Evolutionary conservation across 345 rosid genomes (phyloP), one percentile per base, ranked within the genome.

Genomic region (Psidium friedrichsthalianum): DNA sequence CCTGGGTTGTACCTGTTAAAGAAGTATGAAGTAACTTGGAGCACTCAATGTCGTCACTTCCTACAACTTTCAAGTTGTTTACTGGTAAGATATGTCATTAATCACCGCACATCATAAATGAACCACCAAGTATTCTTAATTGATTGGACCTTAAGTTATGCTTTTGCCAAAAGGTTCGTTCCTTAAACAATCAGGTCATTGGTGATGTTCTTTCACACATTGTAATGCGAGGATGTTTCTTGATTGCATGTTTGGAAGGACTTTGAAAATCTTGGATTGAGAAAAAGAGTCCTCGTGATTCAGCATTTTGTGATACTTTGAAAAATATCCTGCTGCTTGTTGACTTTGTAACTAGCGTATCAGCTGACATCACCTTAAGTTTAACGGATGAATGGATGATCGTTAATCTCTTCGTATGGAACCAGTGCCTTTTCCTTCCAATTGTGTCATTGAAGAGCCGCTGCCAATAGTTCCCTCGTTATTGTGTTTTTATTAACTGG

Each of bases 11-110:
- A 97, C 94, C 87, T 95, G 74, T 95, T 96, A 5, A 95, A 93
- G 90, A 97, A 97, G 91, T 93, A 96, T 15, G 95, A 96, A 51
- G 86, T 97, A 88, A 94, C 98, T 88, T 91, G 92, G 93, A 97
- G 98, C 83, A 93, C 94, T 64, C 99, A 97, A 86, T 96, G 15
- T 89, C 98, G 80, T 94, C 99, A 52, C 85, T 97, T 88, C 98
- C 98, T 56, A 90, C 98, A 8, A 89, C 98, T 82, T 97, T 95
- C 89, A 95, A 94, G 93, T 87, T 96, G 83, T 96, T 91, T 87
- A 95, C 98, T 76, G 99, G 98, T 97, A 86, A 87, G 56, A 86
- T 21, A 32, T 64, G n/a, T n/a, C n/a, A n/a, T n/a, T n/a, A n/a
- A n/a, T n/a, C n/a, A n/a, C n/a, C n/a, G n/a, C n/a, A n/a, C n/a